These are phyloP conservation scores for Aristolochia californica DNA, from an alignment of 164 flowering plant genomes.

Conservation along the genomic window DNA sequence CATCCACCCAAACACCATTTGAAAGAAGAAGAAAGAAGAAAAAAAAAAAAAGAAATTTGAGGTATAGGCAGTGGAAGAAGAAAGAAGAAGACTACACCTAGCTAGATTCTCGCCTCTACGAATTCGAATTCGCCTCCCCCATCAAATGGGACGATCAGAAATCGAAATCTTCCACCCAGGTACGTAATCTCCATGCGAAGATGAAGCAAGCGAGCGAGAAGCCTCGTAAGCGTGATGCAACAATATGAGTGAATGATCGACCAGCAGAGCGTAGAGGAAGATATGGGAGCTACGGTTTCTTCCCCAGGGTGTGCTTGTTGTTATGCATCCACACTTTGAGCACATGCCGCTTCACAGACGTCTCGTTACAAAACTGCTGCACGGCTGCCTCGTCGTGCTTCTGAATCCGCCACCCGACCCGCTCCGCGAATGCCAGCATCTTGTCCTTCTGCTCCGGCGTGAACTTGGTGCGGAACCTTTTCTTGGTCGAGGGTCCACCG, in stretches of 20 bases:
- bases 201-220: too few species aligned
- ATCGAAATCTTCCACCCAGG: not conserved
- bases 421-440: constrained; percentile 42
- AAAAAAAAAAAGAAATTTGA: not conserved
- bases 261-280: too few species aligned
- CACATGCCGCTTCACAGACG: constrained; percentile 31
- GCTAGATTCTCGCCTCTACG: not conserved
- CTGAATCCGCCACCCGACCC: constrained; percentile 38
- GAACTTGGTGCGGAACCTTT: constrained; percentile 41
- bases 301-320: constrained; percentile 24
- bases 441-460: constrained; percentile 39
- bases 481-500: constrained; percentile 14
- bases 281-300: constrained; percentile 14
- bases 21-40: not conserved
- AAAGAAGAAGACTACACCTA: too few species aligned
- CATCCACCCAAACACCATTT: not conserved
- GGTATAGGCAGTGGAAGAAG: too few species aligned
- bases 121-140: not conserved
- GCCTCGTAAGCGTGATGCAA: too few species aligned
- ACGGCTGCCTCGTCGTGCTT: constrained; percentile 31
- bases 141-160: not conserved
- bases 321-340: constrained; percentile 54
- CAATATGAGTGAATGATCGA: too few species aligned
- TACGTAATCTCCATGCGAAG: too few species aligned
- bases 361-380: constrained; percentile 34